Conservation (phyloP, 164 flowering plant species). For the Stephania cephalantha region DNA sequence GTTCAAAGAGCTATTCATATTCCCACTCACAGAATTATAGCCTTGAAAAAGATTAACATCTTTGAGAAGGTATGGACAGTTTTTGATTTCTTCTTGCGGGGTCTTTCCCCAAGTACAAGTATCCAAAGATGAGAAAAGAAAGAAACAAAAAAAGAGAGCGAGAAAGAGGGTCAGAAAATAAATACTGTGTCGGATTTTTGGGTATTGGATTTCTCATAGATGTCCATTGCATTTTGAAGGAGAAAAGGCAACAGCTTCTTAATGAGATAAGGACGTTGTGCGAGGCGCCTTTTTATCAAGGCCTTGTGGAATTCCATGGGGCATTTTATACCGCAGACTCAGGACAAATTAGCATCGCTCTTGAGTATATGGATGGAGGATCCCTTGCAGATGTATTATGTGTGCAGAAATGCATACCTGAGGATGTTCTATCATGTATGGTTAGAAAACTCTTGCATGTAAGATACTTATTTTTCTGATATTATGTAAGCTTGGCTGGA, state of each 20-base stretch:
- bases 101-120: background rate
- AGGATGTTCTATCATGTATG: slow-evolving; percentile 78
- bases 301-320: slow-evolving; percentile 95
- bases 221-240: slow-evolving; percentile 35
- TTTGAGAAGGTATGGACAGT: slow-evolving; percentile 73
- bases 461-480: slow-evolving; percentile 12
- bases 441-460: slow-evolving; percentile 80
- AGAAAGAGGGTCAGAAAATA: too few relatives aligned
- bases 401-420: slow-evolving; percentile 59
- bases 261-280: slow-evolving; percentile 91
- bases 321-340: slow-evolving; percentile 97
- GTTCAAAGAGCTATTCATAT: slow-evolving; percentile 97
- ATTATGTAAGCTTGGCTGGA: slow-evolving; percentile 1
- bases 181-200: background rate
- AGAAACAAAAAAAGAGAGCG: too few relatives aligned
- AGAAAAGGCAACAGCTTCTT: slow-evolving; percentile 92
- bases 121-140: too few relatives aligned
- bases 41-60: slow-evolving; percentile 91
- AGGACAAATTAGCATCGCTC: slow-evolving; percentile 96
- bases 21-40: slow-evolving; percentile 79
- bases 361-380: slow-evolving; percentile 99
- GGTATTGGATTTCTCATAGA: background rate
- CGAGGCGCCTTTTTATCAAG: slow-evolving; percentile 87
- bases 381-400: slow-evolving; percentile 83
- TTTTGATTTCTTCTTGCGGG: slow-evolving; percentile 1